Percentiles rank a stretch among this genome's conserved stretches.
Evolutionary conservation across 1,139 yeast genomes (phyloP).

Genomic region (Lodderomyces orthopsilosis): DNA sequence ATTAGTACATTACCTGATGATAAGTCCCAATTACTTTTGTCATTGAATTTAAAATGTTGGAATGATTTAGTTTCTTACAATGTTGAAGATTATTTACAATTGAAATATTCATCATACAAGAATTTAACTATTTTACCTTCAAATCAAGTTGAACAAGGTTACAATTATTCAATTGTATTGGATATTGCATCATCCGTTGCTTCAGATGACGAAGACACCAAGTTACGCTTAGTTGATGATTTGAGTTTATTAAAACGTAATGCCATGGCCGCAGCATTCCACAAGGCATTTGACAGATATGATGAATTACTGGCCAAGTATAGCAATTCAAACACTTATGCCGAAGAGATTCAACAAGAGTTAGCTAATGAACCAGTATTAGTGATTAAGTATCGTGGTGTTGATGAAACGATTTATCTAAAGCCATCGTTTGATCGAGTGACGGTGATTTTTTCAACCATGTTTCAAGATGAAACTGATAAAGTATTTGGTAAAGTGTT

Average conservation of each 20-base stretch:
- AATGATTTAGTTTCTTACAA: slow-evolving; percentile 68
- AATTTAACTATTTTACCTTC: slow-evolving; percentile 27
- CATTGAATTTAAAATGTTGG: slow-evolving; percentile 77
- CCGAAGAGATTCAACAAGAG: slow-evolving; percentile 51
- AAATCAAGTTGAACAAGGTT: slow-evolving; percentile 63
- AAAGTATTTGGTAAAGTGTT: slow-evolving; percentile 93
- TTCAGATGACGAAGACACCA: slow-evolving; percentile 41
- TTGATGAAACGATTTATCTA: slow-evolving; percentile 82
- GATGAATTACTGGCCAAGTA: slow-evolving; percentile 62
- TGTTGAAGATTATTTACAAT: slow-evolving; percentile 43
- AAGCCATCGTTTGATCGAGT: slow-evolving; percentile 95
- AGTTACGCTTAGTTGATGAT: slow-evolving; percentile 53
- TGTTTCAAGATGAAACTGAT: slow-evolving; percentile 96
- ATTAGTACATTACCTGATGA: slow-evolving; percentile 73
- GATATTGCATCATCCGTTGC: slow-evolving; percentile 50
- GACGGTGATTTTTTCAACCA: slow-evolving; percentile 91
- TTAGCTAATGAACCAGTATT: slow-evolving; percentile 57
- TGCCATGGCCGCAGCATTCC: slow-evolving; percentile 91
- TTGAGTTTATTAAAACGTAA: slow-evolving; percentile 79
- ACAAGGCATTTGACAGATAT: slow-evolving; percentile 77
- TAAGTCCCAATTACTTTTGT: slow-evolving; percentile 62
- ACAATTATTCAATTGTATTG: slow-evolving; percentile 73
- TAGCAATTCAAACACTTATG: slow-evolving; percentile 44
- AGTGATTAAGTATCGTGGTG: slow-evolving; percentile 81
- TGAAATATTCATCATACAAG: slow-evolving; percentile 36